Evolutionary conservation across 1,139 yeast species (phyloP), one percentile per base, ranked within the genome.

Genomic region (Pichia kudriavzevii): DNA sequence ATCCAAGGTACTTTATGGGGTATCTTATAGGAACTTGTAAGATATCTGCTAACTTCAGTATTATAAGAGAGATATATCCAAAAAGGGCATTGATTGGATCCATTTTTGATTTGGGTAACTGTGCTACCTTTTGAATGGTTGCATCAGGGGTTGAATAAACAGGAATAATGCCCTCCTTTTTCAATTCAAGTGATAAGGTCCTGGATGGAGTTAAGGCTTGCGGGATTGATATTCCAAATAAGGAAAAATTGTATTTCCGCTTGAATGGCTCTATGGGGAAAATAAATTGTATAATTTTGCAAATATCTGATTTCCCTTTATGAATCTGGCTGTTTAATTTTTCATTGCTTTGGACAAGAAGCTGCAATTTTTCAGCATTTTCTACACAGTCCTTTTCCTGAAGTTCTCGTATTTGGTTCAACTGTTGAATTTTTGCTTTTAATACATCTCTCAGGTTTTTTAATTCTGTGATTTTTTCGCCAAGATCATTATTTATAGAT

Each of bases 1-100:
- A 66, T 3, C 79, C 78, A 38, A 60, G 59, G 10, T 68, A 66
- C 30, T 63, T 64, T 3, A 72, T 55, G 2, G 77, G 77, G 43
- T 72, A 74, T 31, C 75, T 57, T 31, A 74, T 50, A 2, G 75
- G 67, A 2, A 70, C 59, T 9, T 59, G 59, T 31, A 73, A 49
- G 41, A 71, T 68, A 22, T 51, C 49, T 1, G 76, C 60, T 4
- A 73, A 48, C 9, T 64, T 41, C 10, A 52, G 50, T 3, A 70
- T 59, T 5, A 73, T 50, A 24, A 70, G 71, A 7, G 70, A 58
- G 2, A 69, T 56, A 40, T 63, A 63, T 0, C 78, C 77, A 22
- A 70, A 53, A 5, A 72, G 67, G 0, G 77, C 73, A 31, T 69
- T 72, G 5, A 69, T 53, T 31, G 63, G 62, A 22, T 39, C 44